Conservation (phyloP, 257 asterid species). For the Nicotiana tabacum region DNA sequence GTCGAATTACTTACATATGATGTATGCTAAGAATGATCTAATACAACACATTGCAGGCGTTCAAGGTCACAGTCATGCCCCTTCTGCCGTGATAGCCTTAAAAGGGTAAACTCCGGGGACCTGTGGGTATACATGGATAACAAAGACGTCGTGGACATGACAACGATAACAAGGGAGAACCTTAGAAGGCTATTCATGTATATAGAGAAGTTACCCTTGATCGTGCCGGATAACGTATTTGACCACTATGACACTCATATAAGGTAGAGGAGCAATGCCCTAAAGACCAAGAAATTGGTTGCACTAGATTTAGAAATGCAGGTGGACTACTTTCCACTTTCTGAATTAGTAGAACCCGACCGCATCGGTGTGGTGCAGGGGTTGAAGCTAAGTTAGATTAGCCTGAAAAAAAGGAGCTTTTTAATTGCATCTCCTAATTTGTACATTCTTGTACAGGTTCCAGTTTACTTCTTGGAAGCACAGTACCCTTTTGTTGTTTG, state of each 20-base stretch:
- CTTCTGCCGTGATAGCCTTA: slow-evolving; percentile 90
- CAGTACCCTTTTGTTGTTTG: neutral
- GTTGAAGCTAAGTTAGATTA: slow-evolving; percentile 4
- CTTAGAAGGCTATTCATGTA: slow-evolving; percentile 83
- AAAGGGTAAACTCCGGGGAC: slow-evolving; percentile 78
- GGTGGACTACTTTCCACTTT: slow-evolving; percentile 1
- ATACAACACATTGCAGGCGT: slow-evolving; percentile 50
- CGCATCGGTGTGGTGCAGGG: slow-evolving; percentile 2
- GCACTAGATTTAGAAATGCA: slow-evolving; percentile 10
- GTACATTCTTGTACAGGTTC: slow-evolving; percentile 36
- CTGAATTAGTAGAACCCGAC: slow-evolving; percentile 11
- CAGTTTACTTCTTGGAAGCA: neutral
- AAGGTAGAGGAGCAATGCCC: slow-evolving; percentile 33
- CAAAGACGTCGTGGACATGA: slow-evolving; percentile 65
- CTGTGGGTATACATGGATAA: slow-evolving; percentile 81
- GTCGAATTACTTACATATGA: neutral
- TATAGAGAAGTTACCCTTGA: slow-evolving; percentile 75
- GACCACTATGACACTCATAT: slow-evolving; percentile 74
- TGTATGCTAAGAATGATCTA: neutral
- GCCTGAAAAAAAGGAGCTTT: neutral
- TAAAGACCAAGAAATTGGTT: neutral
- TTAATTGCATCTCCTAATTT: slow-evolving; percentile 4
- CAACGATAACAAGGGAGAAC: slow-evolving; percentile 70
- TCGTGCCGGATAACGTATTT: slow-evolving; percentile 70
- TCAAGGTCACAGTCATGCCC: slow-evolving; percentile 94